Evolutionary conservation across 2,329 filamentous ascomycete genomes (phyloP).

Genomic region (Colletotrichum karsti): DNA sequence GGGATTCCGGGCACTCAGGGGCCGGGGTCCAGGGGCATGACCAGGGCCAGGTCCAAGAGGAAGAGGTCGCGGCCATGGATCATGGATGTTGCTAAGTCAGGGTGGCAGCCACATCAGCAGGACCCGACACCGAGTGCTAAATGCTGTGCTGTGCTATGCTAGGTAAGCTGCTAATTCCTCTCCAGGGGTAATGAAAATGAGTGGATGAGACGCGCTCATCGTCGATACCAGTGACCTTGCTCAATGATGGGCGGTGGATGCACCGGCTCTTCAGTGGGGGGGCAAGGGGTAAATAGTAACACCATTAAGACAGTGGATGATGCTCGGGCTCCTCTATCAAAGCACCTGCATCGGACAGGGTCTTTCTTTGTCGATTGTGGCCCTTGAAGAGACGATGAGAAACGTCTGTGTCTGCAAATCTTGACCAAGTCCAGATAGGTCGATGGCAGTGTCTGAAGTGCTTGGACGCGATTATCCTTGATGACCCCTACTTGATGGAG

Average conservation of each 20-base stretch:
- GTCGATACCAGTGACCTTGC: too few species aligned
- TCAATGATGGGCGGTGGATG: neutral
- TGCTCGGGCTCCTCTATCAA: neutral
- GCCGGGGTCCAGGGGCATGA: neutral
- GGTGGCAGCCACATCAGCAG: neutral
- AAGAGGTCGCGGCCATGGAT: neutral
- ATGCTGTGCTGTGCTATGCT: too few species aligned
- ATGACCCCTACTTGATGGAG: neutral
- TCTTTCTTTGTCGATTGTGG: neutral
- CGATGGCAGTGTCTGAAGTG: neutral
- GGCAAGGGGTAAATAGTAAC: neutral
- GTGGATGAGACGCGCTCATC: too few species aligned
- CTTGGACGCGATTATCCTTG: constrained; percentile 4
- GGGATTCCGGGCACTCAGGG: neutral
- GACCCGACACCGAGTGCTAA: too few species aligned
- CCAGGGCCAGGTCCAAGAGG: neutral
- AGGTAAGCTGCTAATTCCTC: too few species aligned
- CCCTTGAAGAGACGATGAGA: neutral
- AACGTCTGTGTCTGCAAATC: neutral
- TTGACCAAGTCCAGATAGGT: neutral
- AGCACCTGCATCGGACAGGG: constrained; percentile 13
- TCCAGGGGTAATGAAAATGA: too few species aligned
- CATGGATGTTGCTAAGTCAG: neutral
- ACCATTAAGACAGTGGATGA: neutral
- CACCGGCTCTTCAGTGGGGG: neutral